Conservation (phyloP, 2,329 filamentous ascomycete genomes). For the Nectriaceae sp. region DNA sequence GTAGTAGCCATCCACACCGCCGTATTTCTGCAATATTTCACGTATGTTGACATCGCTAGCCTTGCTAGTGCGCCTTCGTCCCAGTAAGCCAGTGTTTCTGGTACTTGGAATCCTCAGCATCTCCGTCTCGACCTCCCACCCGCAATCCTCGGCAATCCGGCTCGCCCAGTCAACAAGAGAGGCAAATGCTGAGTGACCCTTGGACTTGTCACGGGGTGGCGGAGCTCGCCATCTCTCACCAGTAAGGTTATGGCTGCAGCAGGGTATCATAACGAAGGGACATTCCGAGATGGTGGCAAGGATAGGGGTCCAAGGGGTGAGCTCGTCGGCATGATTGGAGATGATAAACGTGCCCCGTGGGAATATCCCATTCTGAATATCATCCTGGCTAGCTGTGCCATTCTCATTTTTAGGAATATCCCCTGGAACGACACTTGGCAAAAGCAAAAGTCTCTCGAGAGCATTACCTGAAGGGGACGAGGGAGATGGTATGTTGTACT, state of each 20-base stretch:
- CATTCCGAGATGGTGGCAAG: slow-evolving; percentile 74
- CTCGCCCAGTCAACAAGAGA: slow-evolving; percentile 80
- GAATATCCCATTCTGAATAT: slow-evolving; percentile 66
- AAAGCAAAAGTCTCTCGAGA: slow-evolving; percentile 50
- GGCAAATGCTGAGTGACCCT: slow-evolving; percentile 72
- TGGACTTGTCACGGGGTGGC: slow-evolving; percentile 50
- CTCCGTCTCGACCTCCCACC: slow-evolving; percentile 78
- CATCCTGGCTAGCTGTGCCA: slow-evolving; percentile 12
- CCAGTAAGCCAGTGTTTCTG: slow-evolving; percentile 80
- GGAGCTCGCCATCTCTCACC: slow-evolving; percentile 74
- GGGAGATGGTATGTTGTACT: slow-evolving; percentile 53
- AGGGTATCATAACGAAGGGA: slow-evolving; percentile 91
- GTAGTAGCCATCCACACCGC: slow-evolving; percentile 58
- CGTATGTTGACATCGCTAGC: slow-evolving; percentile 41
- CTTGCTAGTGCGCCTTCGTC: slow-evolving; percentile 48
- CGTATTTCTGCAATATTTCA: slow-evolving; percentile 51
- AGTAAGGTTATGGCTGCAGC: slow-evolving; percentile 86
- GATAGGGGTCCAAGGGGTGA: slow-evolving; percentile 94
- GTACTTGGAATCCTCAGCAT: slow-evolving; percentile 91
- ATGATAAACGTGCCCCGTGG: slow-evolving; percentile 81
- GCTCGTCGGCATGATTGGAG: slow-evolving; percentile 94
- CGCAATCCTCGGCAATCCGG: slow-evolving; percentile 68
- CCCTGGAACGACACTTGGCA: slow-evolving; percentile 45
- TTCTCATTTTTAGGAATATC: slow-evolving; percentile 13
- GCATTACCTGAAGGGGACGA: slow-evolving; percentile 32